Percentiles rank a stretch among this genome's conserved stretches.
phyloP scores from a whole-genome alignment of 2,329 filamentous ascomycete species.

The Ophiosphaerella herpotricha region DNA sequence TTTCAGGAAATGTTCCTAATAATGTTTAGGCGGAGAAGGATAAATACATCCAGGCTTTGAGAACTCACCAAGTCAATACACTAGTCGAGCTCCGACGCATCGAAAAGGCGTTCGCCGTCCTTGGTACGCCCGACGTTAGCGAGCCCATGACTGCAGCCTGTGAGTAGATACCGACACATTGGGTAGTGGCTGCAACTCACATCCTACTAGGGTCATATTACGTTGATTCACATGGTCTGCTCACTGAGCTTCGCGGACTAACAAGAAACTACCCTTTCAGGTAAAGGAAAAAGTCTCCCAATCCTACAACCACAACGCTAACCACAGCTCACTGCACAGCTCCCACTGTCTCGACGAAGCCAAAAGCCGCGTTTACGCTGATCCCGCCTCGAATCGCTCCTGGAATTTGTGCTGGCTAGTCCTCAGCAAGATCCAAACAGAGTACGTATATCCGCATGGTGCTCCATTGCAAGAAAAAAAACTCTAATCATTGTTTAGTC shows the following conservation, averaged over 20 bases:
- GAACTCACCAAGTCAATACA: conserved; percentile 72
- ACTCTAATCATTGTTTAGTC: conserved; percentile 48
- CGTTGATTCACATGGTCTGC: conserved; percentile 70
- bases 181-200: conserved; percentile 4
- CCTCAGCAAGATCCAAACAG: conserved; percentile 66
- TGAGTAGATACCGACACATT: conserved; percentile 17
- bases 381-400: conserved; percentile 69
- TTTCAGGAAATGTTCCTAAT: conserved; percentile 5
- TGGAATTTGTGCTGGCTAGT: conserved; percentile 80
- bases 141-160: conserved; percentile 73
- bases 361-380: conserved; percentile 64
- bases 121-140: conserved; percentile 63
- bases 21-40: conserved; percentile 50
- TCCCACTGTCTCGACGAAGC: conserved; percentile 69
- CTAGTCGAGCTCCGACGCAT: conserved; percentile 73
- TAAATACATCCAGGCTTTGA: conserved; percentile 66
- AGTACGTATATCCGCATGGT: conserved; percentile 54
- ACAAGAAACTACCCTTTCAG: conserved; percentile 70
- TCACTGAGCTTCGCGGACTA: conserved; percentile 70
- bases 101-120: conserved; percentile 66
- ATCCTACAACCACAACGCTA: neutral
- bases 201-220: conserved; percentile 62
- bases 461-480: neutral
- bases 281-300: conserved; percentile 17
- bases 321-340: conserved; percentile 37